A percentile compares a stretch with the other conserved stretches of the same genome.
Evolutionary conservation across 148 eudicot genomes (phyloP).

Genomic region (Tetragonia tetragonoides): DNA sequence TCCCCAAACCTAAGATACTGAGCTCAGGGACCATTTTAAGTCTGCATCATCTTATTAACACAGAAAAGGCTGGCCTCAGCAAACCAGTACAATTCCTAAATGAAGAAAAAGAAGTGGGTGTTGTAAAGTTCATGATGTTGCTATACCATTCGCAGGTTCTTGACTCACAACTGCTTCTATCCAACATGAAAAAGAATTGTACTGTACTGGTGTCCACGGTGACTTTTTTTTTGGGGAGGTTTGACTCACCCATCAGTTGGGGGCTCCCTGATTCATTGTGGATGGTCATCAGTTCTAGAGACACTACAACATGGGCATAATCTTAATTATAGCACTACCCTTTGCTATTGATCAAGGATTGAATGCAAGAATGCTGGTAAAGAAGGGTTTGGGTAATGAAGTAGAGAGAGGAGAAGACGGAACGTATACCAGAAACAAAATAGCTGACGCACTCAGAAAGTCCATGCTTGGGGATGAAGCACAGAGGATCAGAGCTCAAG

Average conservation of each 20-base stretch:
- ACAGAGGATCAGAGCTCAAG: constrained; percentile 13
- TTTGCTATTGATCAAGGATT: constrained; percentile 35
- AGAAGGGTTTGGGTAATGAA: constrained; percentile 41
- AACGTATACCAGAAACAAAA: constrained; percentile 29
- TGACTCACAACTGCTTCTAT: no score
- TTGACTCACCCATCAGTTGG: constrained; percentile 43
- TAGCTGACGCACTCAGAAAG: constrained; percentile 33
- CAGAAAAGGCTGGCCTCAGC: no score
- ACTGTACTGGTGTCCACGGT: no score
- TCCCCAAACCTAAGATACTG: no score
- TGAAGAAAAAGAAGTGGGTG: no score
- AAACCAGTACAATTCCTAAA: no score
- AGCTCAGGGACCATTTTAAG: no score
- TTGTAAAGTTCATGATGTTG: no score
- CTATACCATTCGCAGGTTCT: no score
- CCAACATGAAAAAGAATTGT: no score
- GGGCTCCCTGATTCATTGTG: constrained; percentile 38
- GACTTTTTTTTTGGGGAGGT: no score
- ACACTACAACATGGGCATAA: constrained; percentile 37
- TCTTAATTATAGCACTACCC: constrained; percentile 34
- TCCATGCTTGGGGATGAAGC: constrained; percentile 40
- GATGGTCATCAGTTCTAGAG: constrained; percentile 40
- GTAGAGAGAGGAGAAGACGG: constrained; percentile 44
- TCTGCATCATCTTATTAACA: no score
- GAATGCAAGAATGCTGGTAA: constrained; percentile 36